phyloP scores from a whole-genome alignment of 2,329 filamentous ascomycete species.

The Mycosphaerelloides madeirae region DNA sequence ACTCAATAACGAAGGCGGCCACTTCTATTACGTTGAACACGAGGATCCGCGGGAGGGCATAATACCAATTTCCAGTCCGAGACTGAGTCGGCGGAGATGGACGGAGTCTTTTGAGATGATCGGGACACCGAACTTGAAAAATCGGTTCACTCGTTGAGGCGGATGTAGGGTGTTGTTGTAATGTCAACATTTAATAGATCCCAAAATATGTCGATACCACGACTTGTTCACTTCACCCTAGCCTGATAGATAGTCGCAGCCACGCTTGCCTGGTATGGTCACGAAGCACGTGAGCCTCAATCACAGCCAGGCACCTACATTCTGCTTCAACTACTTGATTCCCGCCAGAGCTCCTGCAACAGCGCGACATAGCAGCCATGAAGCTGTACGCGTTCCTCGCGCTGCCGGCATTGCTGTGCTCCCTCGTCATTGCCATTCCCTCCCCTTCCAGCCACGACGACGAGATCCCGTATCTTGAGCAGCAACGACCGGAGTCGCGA shows the following conservation, averaged over 20 bases:
- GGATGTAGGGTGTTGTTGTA: background rate
- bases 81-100: slow-evolving; percentile 21
- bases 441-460: slow-evolving; percentile 11
- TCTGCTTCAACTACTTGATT: too few species aligned
- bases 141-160: slow-evolving; percentile 6
- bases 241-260: background rate
- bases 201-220: too few species aligned
- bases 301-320: too few species aligned
- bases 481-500: slow-evolving; percentile 8
- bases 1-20: slow-evolving; percentile 38
- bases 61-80: slow-evolving; percentile 14
- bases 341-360: too few species aligned
- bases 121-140: slow-evolving; percentile 27
- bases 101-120: slow-evolving; percentile 32
- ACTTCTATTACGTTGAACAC: slow-evolving; percentile 52
- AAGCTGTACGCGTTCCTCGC: slow-evolving; percentile 4
- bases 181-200: background rate
- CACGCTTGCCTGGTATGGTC: too few species aligned
- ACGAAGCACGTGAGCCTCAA: too few species aligned
- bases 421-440: slow-evolving; percentile 16
- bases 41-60: slow-evolving; percentile 20
- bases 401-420: slow-evolving; percentile 9
- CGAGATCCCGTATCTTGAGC: slow-evolving; percentile 3
- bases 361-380: too few species aligned
- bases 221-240: background rate